Conservation (phyloP, 345 rosid genomes). For the Psidium friedrichsthalianum region DNA sequence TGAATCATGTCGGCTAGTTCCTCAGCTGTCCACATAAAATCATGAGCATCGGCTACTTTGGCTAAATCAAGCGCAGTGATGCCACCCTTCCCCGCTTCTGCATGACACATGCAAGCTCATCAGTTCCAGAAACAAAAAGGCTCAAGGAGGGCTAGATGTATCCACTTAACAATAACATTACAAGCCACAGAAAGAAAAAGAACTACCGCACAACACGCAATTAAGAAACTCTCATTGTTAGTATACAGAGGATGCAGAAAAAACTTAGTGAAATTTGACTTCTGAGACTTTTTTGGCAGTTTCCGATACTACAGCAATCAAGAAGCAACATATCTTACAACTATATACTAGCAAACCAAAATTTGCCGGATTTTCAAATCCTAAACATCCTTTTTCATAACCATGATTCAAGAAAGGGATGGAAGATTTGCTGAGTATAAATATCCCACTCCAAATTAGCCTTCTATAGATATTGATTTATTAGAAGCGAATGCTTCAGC, state of each 20-base stretch:
- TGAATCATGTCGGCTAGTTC: constrained; percentile 71
- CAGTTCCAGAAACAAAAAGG: neutral
- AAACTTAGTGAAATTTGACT: neutral
- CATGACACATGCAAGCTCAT: neutral
- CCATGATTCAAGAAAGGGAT: neutral
- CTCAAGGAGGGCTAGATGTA: neutral
- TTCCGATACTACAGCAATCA: neutral
- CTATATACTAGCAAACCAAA: too few species aligned
- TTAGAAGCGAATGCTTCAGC: neutral
- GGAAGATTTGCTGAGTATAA: neutral
- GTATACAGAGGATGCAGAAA: neutral
- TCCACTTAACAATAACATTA: neutral
- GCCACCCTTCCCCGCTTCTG: constrained; percentile 60
- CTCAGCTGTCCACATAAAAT: constrained; percentile 62
- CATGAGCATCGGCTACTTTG: constrained; percentile 51
- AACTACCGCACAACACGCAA: neutral
- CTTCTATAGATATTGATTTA: neutral
- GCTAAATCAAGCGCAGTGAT: constrained; percentile 40
- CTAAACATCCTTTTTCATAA: neutral
- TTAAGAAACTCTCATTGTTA: neutral
- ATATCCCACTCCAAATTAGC: too few species aligned
- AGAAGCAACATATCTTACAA: too few species aligned
- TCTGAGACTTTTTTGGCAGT: neutral
- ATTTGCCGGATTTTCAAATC: neutral
- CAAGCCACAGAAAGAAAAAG: neutral